These are phyloP conservation scores for Globisporangium cylindrosporum DNA, from an alignment of 352 stramenopile species.

Conservation along the genomic window DNA sequence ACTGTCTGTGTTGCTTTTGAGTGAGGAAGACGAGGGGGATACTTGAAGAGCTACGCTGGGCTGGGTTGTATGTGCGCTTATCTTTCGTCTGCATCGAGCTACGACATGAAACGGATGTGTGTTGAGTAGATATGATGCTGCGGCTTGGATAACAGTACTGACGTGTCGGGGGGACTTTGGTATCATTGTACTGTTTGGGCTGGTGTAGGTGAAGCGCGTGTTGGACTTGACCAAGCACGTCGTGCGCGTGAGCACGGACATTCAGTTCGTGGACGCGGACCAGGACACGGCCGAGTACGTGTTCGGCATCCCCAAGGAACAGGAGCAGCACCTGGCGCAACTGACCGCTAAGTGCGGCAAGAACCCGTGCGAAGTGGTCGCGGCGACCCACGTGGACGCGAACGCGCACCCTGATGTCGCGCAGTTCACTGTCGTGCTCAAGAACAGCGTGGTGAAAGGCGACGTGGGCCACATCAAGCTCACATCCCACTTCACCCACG, in stretches of 20 bases:
- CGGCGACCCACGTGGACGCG: slow-evolving; percentile 28
- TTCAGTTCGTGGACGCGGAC: slow-evolving; percentile 67
- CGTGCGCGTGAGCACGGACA: slow-evolving; percentile 70
- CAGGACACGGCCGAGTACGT: slow-evolving; percentile 55
- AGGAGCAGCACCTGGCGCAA: slow-evolving; percentile 55
- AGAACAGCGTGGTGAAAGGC: slow-evolving; percentile 49
- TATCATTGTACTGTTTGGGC: not conserved
- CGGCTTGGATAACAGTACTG: not conserved
- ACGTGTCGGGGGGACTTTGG: not conserved
- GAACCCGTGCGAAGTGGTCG: slow-evolving; percentile 60
- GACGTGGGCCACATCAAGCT: slow-evolving; percentile 67
- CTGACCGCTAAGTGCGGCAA: slow-evolving; percentile 76
- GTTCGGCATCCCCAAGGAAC: slow-evolving; percentile 54
- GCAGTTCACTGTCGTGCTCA: slow-evolving; percentile 72
- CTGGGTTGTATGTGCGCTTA: not conserved
- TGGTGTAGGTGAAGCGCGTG: slow-evolving; percentile 61
- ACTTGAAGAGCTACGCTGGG: not conserved
- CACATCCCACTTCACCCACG: slow-evolving; percentile 71
- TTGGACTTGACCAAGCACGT: slow-evolving; percentile 83
- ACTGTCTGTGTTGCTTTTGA: not conserved
- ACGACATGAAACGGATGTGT: not conserved
- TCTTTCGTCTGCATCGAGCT: not conserved
- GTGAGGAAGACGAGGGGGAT: not conserved
- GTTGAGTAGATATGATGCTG: not conserved
- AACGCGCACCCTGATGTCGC: slow-evolving; percentile 33